A percentile compares a stretch with the other conserved stretches of the same genome.
These are phyloP conservation scores for Tetratostichococcus sp. DNA, from an alignment of 139 green algal genomes.

Conservation along the genomic window DNA sequence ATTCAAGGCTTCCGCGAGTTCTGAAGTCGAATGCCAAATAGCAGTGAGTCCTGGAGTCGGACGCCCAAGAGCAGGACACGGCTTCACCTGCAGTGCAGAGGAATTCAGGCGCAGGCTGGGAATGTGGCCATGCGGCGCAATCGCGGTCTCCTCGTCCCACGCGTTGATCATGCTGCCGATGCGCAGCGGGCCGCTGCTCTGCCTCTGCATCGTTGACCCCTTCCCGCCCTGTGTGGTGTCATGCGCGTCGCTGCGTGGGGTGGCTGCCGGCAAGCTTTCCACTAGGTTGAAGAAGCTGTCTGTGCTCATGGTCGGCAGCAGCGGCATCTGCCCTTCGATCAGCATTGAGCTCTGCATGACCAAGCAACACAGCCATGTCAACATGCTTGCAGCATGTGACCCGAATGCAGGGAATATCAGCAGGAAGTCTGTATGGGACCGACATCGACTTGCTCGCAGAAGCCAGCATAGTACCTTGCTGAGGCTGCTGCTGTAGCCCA, in stretches of 20 bases:
- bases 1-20: no score
- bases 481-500: neutral
- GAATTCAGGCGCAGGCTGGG: neutral
- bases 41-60: no score
- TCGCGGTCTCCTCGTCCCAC: neutral
- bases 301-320: slow-evolving; percentile 13
- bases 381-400: no score
- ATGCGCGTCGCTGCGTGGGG: no score
- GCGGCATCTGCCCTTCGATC: slow-evolving; percentile 3
- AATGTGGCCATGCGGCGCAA: neutral
- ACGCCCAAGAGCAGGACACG: no score
- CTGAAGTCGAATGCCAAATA: no score
- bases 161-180: neutral
- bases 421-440: no score
- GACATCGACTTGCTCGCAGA: no score
- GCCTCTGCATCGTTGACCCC: neutral
- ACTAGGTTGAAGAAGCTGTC: slow-evolving; percentile 15
- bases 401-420: no score
- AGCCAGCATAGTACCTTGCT: neutral
- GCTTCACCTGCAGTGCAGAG: neutral
- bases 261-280: neutral
- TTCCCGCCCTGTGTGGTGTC: no score
- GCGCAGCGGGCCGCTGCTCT: neutral
- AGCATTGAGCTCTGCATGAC: neutral
- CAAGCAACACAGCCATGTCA: neutral